phyloP scores from a whole-genome alignment of 768 basidiomycete species.

The Trametes gibbosa region DNA sequence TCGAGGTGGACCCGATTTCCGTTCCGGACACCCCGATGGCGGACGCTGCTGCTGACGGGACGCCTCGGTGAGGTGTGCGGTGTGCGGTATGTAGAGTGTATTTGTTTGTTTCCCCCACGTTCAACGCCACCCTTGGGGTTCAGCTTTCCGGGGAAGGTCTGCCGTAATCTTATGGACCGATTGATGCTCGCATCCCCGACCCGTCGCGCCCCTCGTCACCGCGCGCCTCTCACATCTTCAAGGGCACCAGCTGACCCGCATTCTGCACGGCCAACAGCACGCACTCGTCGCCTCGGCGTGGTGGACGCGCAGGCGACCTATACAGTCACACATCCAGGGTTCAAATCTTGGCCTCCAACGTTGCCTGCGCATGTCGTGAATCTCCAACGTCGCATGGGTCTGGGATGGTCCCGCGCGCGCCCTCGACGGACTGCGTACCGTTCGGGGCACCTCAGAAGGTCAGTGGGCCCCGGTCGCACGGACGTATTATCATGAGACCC shows the following conservation, averaged over 20 bases:
- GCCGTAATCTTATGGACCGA: conserved; percentile 4
- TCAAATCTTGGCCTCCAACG: not conserved
- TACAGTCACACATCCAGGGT: not conserved
- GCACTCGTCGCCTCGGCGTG: not conserved
- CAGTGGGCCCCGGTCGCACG: not conserved
- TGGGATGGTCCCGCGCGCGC: not conserved
- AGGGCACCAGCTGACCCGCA: conserved; percentile 2
- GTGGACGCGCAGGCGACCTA: not conserved
- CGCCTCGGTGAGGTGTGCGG: not conserved
- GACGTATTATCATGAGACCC: not conserved
- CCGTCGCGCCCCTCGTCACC: not conserved
- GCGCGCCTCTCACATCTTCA: not conserved
- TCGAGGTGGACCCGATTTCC: conserved; percentile 27
- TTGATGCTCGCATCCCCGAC: not conserved
- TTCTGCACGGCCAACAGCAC: not conserved
- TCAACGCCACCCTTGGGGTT: not conserved
- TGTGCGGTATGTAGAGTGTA: not conserved
- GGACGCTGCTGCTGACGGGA: not conserved
- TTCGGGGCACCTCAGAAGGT: not conserved
- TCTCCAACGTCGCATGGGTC: not conserved
- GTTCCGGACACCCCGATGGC: not conserved
- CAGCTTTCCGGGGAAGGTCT: not conserved
- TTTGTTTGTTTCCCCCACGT: not conserved
- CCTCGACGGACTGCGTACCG: too few relatives aligned
- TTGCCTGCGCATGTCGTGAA: not conserved